phyloP scores from a whole-genome alignment of 148 eudicot genomes.

The Euryodendron excelsum region DNA sequence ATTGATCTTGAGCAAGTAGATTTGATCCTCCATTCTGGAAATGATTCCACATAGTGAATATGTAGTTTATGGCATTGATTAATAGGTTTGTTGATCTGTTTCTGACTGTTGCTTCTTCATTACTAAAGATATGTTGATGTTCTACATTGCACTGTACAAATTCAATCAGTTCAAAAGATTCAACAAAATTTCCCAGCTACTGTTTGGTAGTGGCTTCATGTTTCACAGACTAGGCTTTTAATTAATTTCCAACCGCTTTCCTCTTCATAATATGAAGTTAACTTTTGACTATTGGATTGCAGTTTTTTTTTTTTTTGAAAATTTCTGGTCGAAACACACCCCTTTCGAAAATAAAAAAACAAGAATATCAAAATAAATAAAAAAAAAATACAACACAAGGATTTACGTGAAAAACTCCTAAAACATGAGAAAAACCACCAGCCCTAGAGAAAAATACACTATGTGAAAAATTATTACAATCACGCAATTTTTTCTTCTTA shows the following conservation, averaged over 20 bases:
- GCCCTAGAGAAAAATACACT: no score
- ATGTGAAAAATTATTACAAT: no score
- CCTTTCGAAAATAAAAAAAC: no score
- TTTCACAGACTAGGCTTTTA: not conserved
- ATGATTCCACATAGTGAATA: not conserved
- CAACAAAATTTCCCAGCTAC: not conserved
- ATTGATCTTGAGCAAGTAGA: slow-evolving; percentile 61
- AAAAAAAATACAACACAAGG: no score
- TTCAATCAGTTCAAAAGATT: not conserved
- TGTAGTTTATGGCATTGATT: not conserved
- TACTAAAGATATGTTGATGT: not conserved
- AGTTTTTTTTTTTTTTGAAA: no score
- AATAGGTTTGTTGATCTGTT: not conserved
- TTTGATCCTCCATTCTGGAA: not conserved
- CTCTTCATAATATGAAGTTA: no score
- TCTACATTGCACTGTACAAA: not conserved
- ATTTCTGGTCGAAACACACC: no score
- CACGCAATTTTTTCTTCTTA: no score
- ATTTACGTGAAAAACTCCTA: no score
- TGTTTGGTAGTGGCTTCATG: not conserved
- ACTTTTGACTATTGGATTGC: no score
- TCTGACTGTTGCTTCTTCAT: not conserved
- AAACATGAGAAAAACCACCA: no score
- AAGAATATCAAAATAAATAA: no score
- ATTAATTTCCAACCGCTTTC: slow-evolving; percentile 15